A percentile compares a stretch with the other conserved stretches of the same genome.
Conservation (phyloP, 2,329 filamentous ascomycete genomes). For the Gyromitra esculenta region DNA sequence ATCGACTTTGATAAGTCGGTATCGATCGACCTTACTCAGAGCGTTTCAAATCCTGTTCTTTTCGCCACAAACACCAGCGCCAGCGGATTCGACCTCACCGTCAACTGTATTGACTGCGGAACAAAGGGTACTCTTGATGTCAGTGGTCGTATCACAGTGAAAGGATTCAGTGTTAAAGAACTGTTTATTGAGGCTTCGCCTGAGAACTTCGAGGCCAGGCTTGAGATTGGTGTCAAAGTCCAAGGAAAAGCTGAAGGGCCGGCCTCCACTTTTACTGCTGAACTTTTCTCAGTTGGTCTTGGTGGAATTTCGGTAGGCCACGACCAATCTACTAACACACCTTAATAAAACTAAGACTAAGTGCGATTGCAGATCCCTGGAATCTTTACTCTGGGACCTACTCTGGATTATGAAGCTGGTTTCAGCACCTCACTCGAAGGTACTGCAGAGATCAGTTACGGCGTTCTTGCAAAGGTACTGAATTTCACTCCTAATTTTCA, state of each 20-base stretch:
- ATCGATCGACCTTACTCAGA: slow-evolving; percentile 29
- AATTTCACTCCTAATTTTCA: neutral
- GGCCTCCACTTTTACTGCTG: slow-evolving; percentile 3
- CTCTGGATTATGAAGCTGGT: slow-evolving; percentile 23
- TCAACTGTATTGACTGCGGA: slow-evolving; percentile 29
- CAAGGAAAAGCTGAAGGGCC: slow-evolving; percentile 11
- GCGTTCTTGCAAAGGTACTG: slow-evolving; percentile 26
- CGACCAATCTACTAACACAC: neutral
- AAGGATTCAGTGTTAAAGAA: slow-evolving; percentile 11
- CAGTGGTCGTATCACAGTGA: slow-evolving; percentile 4
- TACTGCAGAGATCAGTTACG: slow-evolving; percentile 21
- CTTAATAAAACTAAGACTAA: neutral
- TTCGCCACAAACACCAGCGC: slow-evolving; percentile 2
- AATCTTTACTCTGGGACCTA: slow-evolving; percentile 35
- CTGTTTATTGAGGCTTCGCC: slow-evolving; percentile 27
- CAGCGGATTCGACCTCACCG: slow-evolving; percentile 25
- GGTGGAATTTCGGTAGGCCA: slow-evolving; percentile 13
- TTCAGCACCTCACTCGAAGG: slow-evolving; percentile 26
- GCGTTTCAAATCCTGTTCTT: slow-evolving; percentile 8
- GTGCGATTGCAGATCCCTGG: slow-evolving; percentile 24
- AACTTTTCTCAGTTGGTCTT: slow-evolving; percentile 11
- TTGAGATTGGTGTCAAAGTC: slow-evolving; percentile 24
- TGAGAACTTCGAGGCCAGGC: slow-evolving; percentile 22
- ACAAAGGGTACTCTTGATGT: slow-evolving; percentile 31
- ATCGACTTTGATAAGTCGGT: slow-evolving; percentile 5